Base-by-base conservation (phyloP, 2,329 filamentous ascomycete genomes). In the Periglandula ipomoeae region DNA sequence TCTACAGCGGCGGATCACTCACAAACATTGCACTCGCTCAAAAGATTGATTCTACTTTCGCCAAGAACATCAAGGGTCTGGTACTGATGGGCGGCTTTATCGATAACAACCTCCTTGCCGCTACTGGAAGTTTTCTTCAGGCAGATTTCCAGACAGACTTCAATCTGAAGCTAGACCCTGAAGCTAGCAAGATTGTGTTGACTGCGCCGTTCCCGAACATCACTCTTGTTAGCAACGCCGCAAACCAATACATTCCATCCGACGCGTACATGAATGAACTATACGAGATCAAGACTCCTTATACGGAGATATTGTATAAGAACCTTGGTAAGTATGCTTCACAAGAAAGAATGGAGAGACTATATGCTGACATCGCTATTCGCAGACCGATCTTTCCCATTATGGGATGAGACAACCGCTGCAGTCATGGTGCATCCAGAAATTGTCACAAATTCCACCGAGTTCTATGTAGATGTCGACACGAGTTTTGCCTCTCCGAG, bases 51-150 rank as follows among this genome's bases (percentile, higher is more conserved):
- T 60, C 70, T 3, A 58, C 62, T 10, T 76, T 76, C 55, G 71
- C 73, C 2, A 63, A 61, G 22, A 57, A 70, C 43, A 65, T 70
- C 5, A 73, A 71, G 54, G 69, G 70, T 26, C 60, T 76, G 3
- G 63, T 73, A 23, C 65, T 75, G 46, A 76, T 76, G 72, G 72
- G 73, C 47, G 71, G 72, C 2, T 75, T 72, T 54, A 55, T 75
- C 20, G 73, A 76, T 55, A 59, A 65, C 5, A 70, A 65, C 22
- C 57, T 70, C 40, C 54, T 65, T 35, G 51, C 62, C 55, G 60
- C 58, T 4, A 56, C 54, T 15, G 56, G 55, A 1, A 48, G 55
- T 8, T 26, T 45, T 15, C 27, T 53, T 23, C 55, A 55, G 45
- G 56, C 59, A 11, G 60, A 62, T 34, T 52, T 61, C 41, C 58